A percentile compares a stretch with the other conserved stretches of the same genome.
These are phyloP conservation scores for Saposhnikovia divaricata DNA, from an alignment of 129 eudicot genomes.

Conservation along the genomic window DNA sequence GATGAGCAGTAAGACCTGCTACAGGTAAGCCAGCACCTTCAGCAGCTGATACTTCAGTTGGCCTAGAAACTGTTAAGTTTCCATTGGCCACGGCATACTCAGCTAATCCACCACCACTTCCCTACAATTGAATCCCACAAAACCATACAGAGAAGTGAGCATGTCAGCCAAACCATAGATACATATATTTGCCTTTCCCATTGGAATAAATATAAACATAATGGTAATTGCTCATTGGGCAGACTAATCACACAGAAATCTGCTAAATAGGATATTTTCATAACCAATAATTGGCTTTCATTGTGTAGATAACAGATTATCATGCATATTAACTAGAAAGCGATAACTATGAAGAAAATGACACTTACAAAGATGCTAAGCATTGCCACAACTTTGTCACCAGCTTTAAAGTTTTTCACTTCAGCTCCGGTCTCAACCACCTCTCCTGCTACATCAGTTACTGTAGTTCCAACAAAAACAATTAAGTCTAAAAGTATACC, in stretches of 20 bases:
- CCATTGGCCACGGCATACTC: slow-evolving; percentile 51
- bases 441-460: slow-evolving; percentile 28
- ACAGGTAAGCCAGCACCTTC: slow-evolving; percentile 40
- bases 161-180: background rate
- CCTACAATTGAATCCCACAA: slow-evolving; percentile 17
- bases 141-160: background rate
- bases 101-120: slow-evolving; percentile 51
- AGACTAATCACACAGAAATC: background rate
- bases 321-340: background rate
- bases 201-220: background rate
- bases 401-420: slow-evolving; percentile 23
- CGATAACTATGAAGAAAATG: background rate
- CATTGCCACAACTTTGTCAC: slow-evolving; percentile 31
- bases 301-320: background rate
- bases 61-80: slow-evolving; percentile 36
- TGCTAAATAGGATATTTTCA: background rate
- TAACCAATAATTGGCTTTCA: background rate
- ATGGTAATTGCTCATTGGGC: background rate
- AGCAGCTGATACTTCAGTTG: slow-evolving; percentile 48
- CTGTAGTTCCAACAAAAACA: slow-evolving; percentile 16
- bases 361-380: slow-evolving; percentile 19
- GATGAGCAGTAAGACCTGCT: slow-evolving; percentile 43
- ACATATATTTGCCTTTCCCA: background rate
- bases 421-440: slow-evolving; percentile 23
- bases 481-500: background rate